Evolutionary conservation across 2,329 filamentous ascomycete species (phyloP), one percentile per base, ranked within the genome.

Genomic region (Curvularia spicifera): DNA sequence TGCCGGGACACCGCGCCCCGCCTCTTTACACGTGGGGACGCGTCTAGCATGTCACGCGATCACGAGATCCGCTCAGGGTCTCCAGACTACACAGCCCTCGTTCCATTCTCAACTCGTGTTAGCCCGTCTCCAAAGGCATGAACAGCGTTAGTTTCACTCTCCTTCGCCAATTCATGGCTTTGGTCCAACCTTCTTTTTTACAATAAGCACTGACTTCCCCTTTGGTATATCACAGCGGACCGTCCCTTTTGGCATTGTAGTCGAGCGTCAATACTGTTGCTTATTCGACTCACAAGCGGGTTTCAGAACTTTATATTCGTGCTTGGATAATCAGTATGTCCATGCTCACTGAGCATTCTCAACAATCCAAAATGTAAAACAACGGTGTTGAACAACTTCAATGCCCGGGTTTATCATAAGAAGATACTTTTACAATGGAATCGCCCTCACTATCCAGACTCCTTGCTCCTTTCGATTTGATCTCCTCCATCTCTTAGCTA

Each of bases 11-110:
- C 44, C 56, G 47, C 35, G 33, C 24, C 45, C 49, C 46, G 48
- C 29, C 54, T 22, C 22, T n/a, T 26, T 31, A 44, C 55, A 55
- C 58, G 58, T 47, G 54, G 40, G 20, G 39, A 53, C 55, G 58
- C 55, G 55, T 51, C 47, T 39, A 51, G 37, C 50, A 46, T 40
- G 49, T 48, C 57, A 54, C 56, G 56, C 47, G 51, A 42, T 59
- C 56, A 59, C 52, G 44, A 35, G 52, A 59, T 55, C 56, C 26
- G 15, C 31, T 15, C 31, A 15, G 31, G 10, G 31, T n/a, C 15
- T 7, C 33, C n/a, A 15, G 13, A 13, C 33, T 37, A 37, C 33
- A 37, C 13, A 37, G 13, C 33, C 5, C 33, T 13, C 12, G 6
- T n/a, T 37, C 13, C 33, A 5, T 37, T 13, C n/a, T n/a, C 13